phyloP scores from a whole-genome alignment of 805 yeast genomes.

The Sugiyamaella marilandica region DNA sequence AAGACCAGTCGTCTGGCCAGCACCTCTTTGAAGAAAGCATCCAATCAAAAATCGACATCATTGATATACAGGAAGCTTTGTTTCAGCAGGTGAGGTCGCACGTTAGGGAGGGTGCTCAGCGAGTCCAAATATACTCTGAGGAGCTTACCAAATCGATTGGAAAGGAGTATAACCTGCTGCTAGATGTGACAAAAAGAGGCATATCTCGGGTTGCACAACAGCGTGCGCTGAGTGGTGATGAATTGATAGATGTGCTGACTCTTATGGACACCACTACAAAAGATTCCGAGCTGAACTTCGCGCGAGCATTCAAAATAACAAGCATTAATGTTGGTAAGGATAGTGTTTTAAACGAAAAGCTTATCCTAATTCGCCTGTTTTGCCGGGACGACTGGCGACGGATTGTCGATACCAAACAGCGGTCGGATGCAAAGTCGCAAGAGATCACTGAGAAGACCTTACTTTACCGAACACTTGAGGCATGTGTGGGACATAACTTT shows the following conservation, averaged over 20 bases:
- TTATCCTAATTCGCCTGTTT: conserved; percentile 59
- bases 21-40: conserved; percentile 26
- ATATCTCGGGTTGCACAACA: conserved; percentile 35
- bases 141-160: conserved; percentile 10
- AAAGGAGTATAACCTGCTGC: conserved; percentile 23
- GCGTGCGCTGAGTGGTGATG: conserved; percentile 39
- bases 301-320: conserved; percentile 49
- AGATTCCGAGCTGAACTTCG: conserved; percentile 31
- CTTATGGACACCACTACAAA: conserved; percentile 37
- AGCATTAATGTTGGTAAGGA: conserved; percentile 25
- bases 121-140: conserved; percentile 1
- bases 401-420: conserved; percentile 35
- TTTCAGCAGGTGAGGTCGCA: conserved; percentile 6
- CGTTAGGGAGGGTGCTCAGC: background rate
- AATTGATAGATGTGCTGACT: conserved; percentile 51
- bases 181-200: conserved; percentile 26
- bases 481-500: background rate
- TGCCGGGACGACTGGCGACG: conserved; percentile 46
- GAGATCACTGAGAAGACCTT: conserved; percentile 39
- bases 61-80: conserved; percentile 45
- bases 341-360: conserved; percentile 34
- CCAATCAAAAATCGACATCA: conserved; percentile 46
- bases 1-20: conserved; percentile 19
- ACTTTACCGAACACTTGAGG: conserved; percentile 41
- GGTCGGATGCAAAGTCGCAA: conserved; percentile 41